phyloP scores from a whole-genome alignment of 805 yeast species.

The Ogataea ganodermae region DNA sequence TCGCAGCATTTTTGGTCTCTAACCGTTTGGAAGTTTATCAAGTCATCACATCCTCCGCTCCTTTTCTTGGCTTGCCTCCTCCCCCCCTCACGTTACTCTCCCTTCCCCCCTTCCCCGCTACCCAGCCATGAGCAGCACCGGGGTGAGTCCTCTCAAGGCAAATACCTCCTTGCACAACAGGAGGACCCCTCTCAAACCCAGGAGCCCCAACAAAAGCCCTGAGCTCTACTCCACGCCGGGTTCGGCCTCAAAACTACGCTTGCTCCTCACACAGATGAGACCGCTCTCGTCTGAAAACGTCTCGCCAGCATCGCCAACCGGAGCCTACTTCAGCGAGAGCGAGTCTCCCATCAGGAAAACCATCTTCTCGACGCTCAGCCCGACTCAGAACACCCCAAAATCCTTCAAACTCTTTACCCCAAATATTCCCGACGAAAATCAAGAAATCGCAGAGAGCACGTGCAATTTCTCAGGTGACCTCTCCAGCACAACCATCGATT shows the following conservation, averaged over 20 bases:
- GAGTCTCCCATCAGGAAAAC: slow-evolving; percentile 16
- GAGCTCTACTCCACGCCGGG: slow-evolving; percentile 10
- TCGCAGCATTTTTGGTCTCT: too few relatives aligned
- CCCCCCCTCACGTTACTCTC: too few relatives aligned
- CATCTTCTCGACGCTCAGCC: slow-evolving; percentile 13
- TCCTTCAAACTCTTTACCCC: slow-evolving; percentile 8
- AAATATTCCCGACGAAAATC: not conserved
- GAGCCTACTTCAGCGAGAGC: slow-evolving; percentile 6
- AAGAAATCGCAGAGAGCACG: slow-evolving; percentile 4
- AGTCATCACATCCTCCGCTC: too few relatives aligned
- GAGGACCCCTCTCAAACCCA: not conserved
- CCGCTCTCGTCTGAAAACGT: not conserved
- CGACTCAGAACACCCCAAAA: slow-evolving; percentile 4
- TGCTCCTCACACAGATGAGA: slow-evolving; percentile 4
- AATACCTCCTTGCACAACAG: slow-evolving; percentile 2
- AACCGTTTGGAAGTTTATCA: too few relatives aligned
- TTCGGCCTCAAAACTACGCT: slow-evolving; percentile 13
- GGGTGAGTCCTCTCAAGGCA: slow-evolving; percentile 3
- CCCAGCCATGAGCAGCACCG: too few relatives aligned
- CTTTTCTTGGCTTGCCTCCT: too few relatives aligned
- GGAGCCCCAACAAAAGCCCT: not conserved
- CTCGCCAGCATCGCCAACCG: not conserved
- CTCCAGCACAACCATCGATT: slow-evolving; percentile 3
- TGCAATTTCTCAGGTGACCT: slow-evolving; percentile 1
- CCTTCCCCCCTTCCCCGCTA: too few relatives aligned